phyloP scores from a whole-genome alignment of 1,284 basidiomycete species.

The Cutaneotrichosporon mucoides region DNA sequence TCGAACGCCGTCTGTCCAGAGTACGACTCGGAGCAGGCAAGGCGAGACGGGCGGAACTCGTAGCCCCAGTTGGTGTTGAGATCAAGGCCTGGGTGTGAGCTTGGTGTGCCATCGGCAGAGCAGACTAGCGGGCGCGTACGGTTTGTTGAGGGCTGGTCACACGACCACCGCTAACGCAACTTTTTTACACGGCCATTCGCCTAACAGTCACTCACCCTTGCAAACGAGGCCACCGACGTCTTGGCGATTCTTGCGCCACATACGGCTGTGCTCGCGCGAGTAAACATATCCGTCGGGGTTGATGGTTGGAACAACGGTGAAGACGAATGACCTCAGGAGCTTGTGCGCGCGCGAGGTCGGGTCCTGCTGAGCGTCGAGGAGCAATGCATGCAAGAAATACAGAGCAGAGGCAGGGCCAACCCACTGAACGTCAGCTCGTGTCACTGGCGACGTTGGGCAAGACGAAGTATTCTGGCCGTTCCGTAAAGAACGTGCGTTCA shows the following conservation, averaged over 20 bases:
- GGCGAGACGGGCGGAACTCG: conserved; percentile 38
- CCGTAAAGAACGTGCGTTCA: too few relatives aligned
- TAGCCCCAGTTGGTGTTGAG: conserved; percentile 71
- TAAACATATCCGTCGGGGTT: conserved; percentile 82
- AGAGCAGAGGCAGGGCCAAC: conserved; percentile 68
- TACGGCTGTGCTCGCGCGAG: conserved; percentile 60
- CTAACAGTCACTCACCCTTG: conserved; percentile 37
- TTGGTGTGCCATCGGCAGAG: too few relatives aligned
- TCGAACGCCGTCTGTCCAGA: conserved; percentile 69
- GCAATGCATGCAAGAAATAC: conserved; percentile 67
- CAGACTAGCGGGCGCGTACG: too few relatives aligned
- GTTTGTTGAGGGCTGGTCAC: too few relatives aligned
- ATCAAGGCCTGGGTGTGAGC: conserved; percentile 58
- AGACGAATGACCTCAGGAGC: conserved; percentile 62
- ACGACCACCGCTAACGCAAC: too few relatives aligned
- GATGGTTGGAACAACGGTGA: conserved; percentile 71
- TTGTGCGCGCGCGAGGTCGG: conserved; percentile 23
- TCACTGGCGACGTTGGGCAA: not conserved
- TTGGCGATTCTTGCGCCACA: conserved; percentile 83
- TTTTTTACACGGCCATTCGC: too few relatives aligned
- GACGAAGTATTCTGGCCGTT: not conserved
- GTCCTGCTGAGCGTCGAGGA: conserved; percentile 53
- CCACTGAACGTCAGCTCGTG: conserved; percentile 57
- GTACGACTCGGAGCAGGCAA: conserved; percentile 64
- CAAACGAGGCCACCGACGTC: conserved; percentile 43